Percentiles rank a stretch among this genome's conserved stretches.
phyloP scores from a whole-genome alignment of 1,284 basidiomycete species.

The Coniophora puteana region DNA sequence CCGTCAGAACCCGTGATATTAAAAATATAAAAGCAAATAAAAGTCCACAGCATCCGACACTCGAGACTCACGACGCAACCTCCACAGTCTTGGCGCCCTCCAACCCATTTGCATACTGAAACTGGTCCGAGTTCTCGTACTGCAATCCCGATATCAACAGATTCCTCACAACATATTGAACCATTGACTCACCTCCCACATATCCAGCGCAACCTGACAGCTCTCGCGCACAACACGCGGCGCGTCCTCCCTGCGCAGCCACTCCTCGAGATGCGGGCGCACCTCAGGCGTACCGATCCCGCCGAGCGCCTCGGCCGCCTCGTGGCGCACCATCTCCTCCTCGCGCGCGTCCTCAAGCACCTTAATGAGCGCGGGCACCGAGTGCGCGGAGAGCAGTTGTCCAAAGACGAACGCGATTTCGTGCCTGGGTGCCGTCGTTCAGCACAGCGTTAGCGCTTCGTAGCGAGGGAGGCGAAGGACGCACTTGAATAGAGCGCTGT shows the following conservation, averaged over 20 bases:
- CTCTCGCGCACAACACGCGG: constrained; percentile 93
- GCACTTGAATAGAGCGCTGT: constrained; percentile 89
- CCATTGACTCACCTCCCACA: constrained; percentile 77
- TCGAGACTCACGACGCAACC: constrained; percentile 1
- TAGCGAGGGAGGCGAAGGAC: constrained; percentile 19
- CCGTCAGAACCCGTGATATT: too few relatives aligned
- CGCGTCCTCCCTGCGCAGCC: constrained; percentile 75
- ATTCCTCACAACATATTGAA: background rate
- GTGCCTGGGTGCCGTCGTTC: constrained; percentile 54
- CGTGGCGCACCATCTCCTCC: constrained; percentile 98
- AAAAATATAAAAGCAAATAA: too few relatives aligned
- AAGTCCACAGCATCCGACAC: too few relatives aligned
- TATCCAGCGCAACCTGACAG: constrained; percentile 95
- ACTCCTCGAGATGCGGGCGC: constrained; percentile 82
- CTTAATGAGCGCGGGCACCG: constrained; percentile 80
- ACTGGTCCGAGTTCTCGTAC: constrained; percentile 90
- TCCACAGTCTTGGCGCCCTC: constrained; percentile 13
- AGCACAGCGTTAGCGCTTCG: background rate
- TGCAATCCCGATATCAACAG: constrained; percentile 26
- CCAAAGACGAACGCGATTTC: constrained; percentile 99
- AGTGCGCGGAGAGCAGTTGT: constrained; percentile 87
- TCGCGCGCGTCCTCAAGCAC: constrained; percentile 76
- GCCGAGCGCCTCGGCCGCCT: constrained; percentile 97
- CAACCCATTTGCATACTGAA: constrained; percentile 76
- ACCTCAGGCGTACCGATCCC: constrained; percentile 94